phyloP scores from a whole-genome alignment of 2,329 filamentous ascomycete species.

The Ustilaginoidea virens region DNA sequence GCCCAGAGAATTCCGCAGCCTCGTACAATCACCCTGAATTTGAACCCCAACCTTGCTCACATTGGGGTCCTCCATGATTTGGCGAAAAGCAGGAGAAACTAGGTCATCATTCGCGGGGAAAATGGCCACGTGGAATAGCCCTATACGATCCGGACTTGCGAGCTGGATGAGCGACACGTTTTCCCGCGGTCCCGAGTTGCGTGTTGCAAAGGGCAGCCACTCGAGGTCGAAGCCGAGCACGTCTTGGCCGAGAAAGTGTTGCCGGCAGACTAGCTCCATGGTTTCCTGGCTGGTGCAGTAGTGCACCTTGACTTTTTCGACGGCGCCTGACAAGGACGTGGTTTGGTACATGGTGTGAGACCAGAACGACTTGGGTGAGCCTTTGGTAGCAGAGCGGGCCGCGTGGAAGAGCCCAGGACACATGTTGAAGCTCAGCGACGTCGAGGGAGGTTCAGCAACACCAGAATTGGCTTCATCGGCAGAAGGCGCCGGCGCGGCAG shows the following conservation, averaged over 20 bases:
- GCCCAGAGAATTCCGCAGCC: constrained; percentile 49
- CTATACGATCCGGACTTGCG: constrained; percentile 61
- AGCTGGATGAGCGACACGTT: constrained; percentile 76
- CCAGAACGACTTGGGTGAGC: constrained; percentile 44
- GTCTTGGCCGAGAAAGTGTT: constrained; percentile 51
- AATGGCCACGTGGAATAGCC: constrained; percentile 64
- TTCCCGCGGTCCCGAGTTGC: constrained; percentile 35
- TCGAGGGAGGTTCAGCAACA: constrained; percentile 10
- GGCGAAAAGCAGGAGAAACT: constrained; percentile 53
- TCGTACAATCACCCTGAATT: constrained; percentile 55
- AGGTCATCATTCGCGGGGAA: constrained; percentile 40
- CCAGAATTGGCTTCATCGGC: background rate
- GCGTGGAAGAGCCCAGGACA: constrained; percentile 16
- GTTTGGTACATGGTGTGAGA: constrained; percentile 52
- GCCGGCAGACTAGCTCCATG: constrained; percentile 48
- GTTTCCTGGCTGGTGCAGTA: constrained; percentile 58
- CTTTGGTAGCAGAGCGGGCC: constrained; percentile 30
- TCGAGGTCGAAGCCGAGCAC: constrained; percentile 84
- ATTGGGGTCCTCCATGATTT: constrained; percentile 53
- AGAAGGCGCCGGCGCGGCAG: background rate
- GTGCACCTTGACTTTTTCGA: constrained; percentile 48
- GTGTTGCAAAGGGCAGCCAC: constrained; percentile 47
- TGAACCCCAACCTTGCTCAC: constrained; percentile 66
- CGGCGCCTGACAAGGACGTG: constrained; percentile 21
- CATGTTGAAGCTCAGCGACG: constrained; percentile 15